Evolutionary conservation across 768 basidiomycete species (phyloP), one percentile per base, ranked within the genome.

Genomic region (Kwoniella pini): DNA sequence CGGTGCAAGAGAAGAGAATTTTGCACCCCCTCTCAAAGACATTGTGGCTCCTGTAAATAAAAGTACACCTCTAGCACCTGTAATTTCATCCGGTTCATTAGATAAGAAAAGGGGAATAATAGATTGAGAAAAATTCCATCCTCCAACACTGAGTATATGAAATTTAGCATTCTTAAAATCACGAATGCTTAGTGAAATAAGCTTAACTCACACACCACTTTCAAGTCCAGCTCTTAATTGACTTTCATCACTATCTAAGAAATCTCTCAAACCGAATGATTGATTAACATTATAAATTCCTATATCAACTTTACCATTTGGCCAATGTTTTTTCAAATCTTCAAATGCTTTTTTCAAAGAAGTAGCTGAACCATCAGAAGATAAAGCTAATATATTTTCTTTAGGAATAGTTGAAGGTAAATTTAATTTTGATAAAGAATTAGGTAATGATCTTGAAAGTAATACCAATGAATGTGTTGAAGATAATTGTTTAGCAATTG

Each of bases 41-140:
- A 71, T 72, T 1, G 75, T 76, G 0, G 75, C 75, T 2, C 75
- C 75, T 7, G 70, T 74, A 62, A 74, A 74, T 24, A 76, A 58
- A 27, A 76, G 58, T 4, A 67, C 65, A n/a, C 67, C 70, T 24
- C 57, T 45, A 4, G 44, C 30, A 17, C 54, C 56, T 13, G 65
- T 55, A 3, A 24, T 36, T 5, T 44, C 1, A 33, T 65, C 51
- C 27, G 64, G 60, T 3, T 19, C 6, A 21, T 63, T 54, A 28
- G 45, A 17, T 12, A 67, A 64, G 45, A 71, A 52, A 19, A 49
- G 54, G 15, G 60, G 60, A 24, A 76, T 44, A 45, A 76, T 42
- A 24, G 46, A 43, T 54, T 72, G 70, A 12, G 75, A 60, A 27
- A 76, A 68, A 40, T 63, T 62, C 65, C 70, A 75, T 11, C 57